Evolutionary conservation across 108 stramenopile species (phyloP).

Genomic region (Mayamaea pseudoterrestris): DNA sequence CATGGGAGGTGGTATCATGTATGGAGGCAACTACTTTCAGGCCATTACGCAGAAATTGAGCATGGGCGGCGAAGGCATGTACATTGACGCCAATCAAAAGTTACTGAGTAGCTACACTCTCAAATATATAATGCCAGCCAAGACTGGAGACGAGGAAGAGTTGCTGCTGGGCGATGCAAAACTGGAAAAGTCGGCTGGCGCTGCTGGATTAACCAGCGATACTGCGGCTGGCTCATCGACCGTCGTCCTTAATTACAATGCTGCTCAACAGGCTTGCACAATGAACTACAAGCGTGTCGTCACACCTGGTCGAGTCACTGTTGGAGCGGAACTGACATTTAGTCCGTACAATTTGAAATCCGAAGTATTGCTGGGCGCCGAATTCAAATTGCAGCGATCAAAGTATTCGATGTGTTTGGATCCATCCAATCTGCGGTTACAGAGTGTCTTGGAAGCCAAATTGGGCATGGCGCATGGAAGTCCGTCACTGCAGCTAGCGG

Average conservation of each 20-base stretch:
- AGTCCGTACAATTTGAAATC: constrained; percentile 54
- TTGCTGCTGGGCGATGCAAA: constrained; percentile 3
- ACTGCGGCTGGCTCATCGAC: constrained; percentile 20
- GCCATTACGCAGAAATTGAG: constrained; percentile 41
- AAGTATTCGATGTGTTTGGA: constrained; percentile 60
- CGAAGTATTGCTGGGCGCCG: constrained; percentile 60
- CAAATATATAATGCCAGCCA: constrained; percentile 35
- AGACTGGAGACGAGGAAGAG: constrained; percentile 11
- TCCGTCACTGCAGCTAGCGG: constrained; percentile 52
- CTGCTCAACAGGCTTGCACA: constrained; percentile 31
- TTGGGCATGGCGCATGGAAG: constrained; percentile 66
- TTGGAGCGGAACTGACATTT: constrained; percentile 54
- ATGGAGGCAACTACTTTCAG: constrained; percentile 69
- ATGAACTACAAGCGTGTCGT: constrained; percentile 67
- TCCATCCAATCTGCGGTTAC: constrained; percentile 43
- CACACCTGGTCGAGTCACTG: constrained; percentile 59
- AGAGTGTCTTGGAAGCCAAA: constrained; percentile 58
- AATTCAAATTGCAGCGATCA: constrained; percentile 66
- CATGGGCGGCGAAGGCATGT: constrained; percentile 81
- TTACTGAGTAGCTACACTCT: constrained; percentile 55
- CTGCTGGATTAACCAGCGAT: not conserved
- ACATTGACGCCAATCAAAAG: constrained; percentile 57
- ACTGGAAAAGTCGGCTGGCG: no score
- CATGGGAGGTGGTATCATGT: constrained; percentile 70
- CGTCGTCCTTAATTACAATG: constrained; percentile 53